Conservation (phyloP, 106 monocot species). For the Amphibolis antarctica region DNA sequence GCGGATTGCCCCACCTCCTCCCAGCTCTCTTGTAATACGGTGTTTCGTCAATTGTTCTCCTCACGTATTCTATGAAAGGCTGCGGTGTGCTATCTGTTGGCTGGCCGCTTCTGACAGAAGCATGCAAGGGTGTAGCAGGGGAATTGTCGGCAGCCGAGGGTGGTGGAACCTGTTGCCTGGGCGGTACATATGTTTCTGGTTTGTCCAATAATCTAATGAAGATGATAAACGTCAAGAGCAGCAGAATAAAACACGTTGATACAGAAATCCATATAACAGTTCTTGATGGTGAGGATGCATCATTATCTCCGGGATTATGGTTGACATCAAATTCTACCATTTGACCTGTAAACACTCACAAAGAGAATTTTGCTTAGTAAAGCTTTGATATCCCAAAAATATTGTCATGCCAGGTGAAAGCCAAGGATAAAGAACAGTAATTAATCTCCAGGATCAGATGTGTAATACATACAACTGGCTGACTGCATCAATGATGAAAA, state of each 20-base stretch:
- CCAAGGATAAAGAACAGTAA: too few species aligned
- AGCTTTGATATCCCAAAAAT: too few species aligned
- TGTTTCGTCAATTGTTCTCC: slow-evolving; percentile 85
- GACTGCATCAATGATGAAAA: too few species aligned
- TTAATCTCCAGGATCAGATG: too few species aligned
- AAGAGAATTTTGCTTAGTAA: not conserved
- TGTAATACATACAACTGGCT: too few species aligned
- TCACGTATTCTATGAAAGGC: slow-evolving; percentile 76
- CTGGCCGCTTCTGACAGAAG: not conserved
- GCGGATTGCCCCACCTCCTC: slow-evolving; percentile 64
- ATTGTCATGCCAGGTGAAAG: too few species aligned
- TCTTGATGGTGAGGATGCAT: not conserved
- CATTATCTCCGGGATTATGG: slow-evolving; percentile 25
- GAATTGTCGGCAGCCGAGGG: slow-evolving; percentile 2
- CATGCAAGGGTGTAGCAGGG: slow-evolving; percentile 13
- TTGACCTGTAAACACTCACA: slow-evolving; percentile 41
- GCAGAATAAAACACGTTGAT: slow-evolving; percentile 17
- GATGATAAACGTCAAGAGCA: slow-evolving; percentile 34
- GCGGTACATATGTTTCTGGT: slow-evolving; percentile 19
- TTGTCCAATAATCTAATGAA: slow-evolving; percentile 55
- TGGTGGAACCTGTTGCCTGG: slow-evolving; percentile 2
- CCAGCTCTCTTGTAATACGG: slow-evolving; percentile 61
- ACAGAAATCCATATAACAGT: slow-evolving; percentile 34
- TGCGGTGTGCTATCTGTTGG: slow-evolving; percentile 52
- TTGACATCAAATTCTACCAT: slow-evolving; percentile 47